These are phyloP conservation scores for Backusella circina DNA, from an alignment of 192 early-diverging fungal species.

Conservation along the genomic window DNA sequence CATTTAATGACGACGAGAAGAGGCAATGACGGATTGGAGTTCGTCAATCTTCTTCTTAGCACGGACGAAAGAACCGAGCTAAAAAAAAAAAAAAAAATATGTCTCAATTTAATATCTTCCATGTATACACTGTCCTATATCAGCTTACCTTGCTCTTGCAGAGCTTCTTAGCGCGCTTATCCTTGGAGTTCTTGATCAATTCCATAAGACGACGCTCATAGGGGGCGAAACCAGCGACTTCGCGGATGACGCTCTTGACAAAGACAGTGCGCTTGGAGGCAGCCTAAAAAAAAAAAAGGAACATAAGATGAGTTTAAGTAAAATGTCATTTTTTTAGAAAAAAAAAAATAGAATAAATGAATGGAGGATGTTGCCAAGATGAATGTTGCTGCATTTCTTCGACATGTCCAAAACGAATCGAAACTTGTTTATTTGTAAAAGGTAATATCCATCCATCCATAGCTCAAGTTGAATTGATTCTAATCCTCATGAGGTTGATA, in stretches of 20 bases:
- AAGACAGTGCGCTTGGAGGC: slow-evolving; percentile 77
- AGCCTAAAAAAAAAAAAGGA: slow-evolving; percentile 65
- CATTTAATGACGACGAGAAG: slow-evolving; percentile 71
- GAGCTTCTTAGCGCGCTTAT: slow-evolving; percentile 99
- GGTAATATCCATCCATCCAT: neutral
- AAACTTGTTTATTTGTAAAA: neutral
- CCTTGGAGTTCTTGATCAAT: slow-evolving; percentile 99
- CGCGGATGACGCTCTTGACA: slow-evolving; percentile 93
- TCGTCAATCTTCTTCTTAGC: slow-evolving; percentile 99
- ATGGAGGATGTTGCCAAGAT: no score
- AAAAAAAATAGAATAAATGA: neutral
- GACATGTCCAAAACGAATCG: neutral
- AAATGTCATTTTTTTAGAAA: neutral
- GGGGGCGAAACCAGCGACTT: slow-evolving; percentile 96
- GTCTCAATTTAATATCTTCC: neutral
- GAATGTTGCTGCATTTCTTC: neutral
- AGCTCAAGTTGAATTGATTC: no score
- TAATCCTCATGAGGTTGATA: no score
- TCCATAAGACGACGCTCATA: slow-evolving; percentile 99
- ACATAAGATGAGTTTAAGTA: neutral
- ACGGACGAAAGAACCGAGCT: slow-evolving; percentile 94
- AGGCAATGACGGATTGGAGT: slow-evolving; percentile 88
- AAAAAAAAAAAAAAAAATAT: slow-evolving; percentile 4
- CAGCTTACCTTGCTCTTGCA: slow-evolving; percentile 86
- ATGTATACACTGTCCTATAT: neutral